phyloP scores from a whole-genome alignment of 768 basidiomycete species.

The Lactifluus echinatus region DNA sequence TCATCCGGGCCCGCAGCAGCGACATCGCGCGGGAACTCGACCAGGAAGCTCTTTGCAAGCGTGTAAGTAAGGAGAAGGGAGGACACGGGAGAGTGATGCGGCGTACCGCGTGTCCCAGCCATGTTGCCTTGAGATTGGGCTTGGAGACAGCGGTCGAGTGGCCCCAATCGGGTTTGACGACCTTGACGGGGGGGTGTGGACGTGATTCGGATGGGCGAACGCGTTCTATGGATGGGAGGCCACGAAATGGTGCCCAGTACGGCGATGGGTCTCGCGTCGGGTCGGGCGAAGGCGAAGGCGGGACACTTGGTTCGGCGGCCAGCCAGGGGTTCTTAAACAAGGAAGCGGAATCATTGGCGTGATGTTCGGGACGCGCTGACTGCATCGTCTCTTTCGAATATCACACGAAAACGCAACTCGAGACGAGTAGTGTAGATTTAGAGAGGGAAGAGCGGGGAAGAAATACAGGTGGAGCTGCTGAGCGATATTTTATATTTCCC shows the following conservation, averaged over 20 bases:
- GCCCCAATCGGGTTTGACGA: slow-evolving; percentile 25
- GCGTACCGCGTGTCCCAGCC: slow-evolving; percentile 28
- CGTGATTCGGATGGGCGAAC: slow-evolving; percentile 13
- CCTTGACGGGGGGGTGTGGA: slow-evolving; percentile 20
- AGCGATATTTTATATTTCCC: no score
- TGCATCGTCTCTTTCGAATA: neutral
- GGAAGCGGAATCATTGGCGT: neutral
- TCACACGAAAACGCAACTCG: no score
- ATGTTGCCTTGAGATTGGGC: slow-evolving; percentile 1
- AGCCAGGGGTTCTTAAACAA: slow-evolving; percentile 9
- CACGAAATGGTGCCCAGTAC: neutral
- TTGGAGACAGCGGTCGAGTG: neutral
- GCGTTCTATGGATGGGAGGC: slow-evolving; percentile 12
- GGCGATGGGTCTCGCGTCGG: neutral
- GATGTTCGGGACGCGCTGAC: neutral
- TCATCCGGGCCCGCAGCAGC: neutral
- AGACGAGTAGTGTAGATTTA: no score
- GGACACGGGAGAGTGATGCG: neutral
- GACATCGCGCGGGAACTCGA: slow-evolving; percentile 23
- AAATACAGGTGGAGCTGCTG: no score
- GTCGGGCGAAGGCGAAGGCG: neutral
- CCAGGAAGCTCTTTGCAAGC: slow-evolving; percentile 24
- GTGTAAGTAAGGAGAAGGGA: neutral
- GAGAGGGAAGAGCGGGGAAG: no score
- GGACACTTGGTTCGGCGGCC: neutral